These are phyloP conservation scores for Pharus latifolius DNA, from an alignment of 176 grass and related monocot genomes.

Conservation along the genomic window DNA sequence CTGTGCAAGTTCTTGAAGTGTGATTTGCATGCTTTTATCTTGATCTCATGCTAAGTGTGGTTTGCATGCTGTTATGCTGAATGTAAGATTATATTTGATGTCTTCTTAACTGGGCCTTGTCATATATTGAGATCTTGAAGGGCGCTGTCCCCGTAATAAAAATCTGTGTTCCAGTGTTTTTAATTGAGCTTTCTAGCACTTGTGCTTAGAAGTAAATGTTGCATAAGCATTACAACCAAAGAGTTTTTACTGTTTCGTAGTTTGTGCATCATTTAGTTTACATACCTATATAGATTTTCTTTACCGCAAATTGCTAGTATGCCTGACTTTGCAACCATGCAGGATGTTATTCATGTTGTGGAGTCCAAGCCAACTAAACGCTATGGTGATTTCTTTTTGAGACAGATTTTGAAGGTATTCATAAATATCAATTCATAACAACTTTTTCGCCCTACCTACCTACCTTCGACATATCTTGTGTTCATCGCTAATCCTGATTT, in stretches of 20 bases:
- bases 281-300: neutral
- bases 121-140: too few species aligned
- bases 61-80: too few species aligned
- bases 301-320: neutral
- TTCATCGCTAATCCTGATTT: neutral
- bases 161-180: too few species aligned
- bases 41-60: neutral
- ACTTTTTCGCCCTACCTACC: neutral
- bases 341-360: conserved; percentile 83
- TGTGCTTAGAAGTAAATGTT: too few species aligned
- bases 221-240: too few species aligned
- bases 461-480: neutral
- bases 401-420: conserved; percentile 90
- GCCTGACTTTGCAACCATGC: conserved; percentile 2
- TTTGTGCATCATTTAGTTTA: neutral
- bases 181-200: too few species aligned
- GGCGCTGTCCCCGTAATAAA: too few species aligned
- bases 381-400: conserved; percentile 89
- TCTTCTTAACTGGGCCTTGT: neutral
- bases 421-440: neutral
- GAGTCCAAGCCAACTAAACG: conserved; percentile 68
- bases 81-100: neutral
- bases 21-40: neutral
- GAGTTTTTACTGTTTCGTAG: too few species aligned
- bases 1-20: neutral